Evolutionary conservation across 1,139 yeast genomes (phyloP).

Genomic region (Geotrichum aggregatum): DNA sequence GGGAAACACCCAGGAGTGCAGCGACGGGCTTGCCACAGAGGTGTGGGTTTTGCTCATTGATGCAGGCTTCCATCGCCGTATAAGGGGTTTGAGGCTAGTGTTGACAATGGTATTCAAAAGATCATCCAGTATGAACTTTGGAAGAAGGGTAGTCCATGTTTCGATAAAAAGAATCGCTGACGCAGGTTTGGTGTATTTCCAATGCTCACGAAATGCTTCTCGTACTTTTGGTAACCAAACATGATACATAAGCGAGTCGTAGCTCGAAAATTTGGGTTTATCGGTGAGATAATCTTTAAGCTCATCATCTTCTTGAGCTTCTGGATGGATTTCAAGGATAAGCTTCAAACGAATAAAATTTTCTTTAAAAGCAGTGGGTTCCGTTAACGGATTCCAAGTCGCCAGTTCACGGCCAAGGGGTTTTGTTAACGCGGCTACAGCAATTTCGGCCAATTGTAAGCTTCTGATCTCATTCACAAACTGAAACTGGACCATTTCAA

Average conservation of each 20-base stretch:
- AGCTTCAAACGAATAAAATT: constrained; percentile 32
- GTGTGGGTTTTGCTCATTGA: constrained; percentile 8
- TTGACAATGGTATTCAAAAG: constrained; percentile 35
- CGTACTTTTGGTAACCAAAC: constrained; percentile 40
- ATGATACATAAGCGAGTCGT: constrained; percentile 40
- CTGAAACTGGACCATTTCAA: constrained; percentile 31
- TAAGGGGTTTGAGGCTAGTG: constrained; percentile 39
- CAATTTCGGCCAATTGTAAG: constrained; percentile 31
- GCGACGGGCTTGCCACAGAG: constrained; percentile 22
- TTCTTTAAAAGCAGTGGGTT: constrained; percentile 34
- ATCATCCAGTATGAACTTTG: constrained; percentile 35
- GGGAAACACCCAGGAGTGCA: constrained; percentile 45
- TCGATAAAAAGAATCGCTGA: constrained; percentile 37
- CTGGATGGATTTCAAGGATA: constrained; percentile 24
- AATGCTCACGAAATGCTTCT: constrained; percentile 34
- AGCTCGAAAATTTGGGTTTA: constrained; percentile 28
- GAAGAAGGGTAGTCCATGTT: constrained; percentile 45
- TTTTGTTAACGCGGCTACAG: constrained; percentile 37
- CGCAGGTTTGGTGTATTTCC: constrained; percentile 38
- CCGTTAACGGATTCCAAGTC: constrained; percentile 41
- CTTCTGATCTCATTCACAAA: constrained; percentile 26
- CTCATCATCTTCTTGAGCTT: constrained; percentile 6
- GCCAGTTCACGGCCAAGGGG: constrained; percentile 29
- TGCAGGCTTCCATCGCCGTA: constrained; percentile 41
- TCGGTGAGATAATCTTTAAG: neutral